Conservation (phyloP, 2,329 filamentous ascomycete species). For the Pseudogymnoascus sp. region DNA sequence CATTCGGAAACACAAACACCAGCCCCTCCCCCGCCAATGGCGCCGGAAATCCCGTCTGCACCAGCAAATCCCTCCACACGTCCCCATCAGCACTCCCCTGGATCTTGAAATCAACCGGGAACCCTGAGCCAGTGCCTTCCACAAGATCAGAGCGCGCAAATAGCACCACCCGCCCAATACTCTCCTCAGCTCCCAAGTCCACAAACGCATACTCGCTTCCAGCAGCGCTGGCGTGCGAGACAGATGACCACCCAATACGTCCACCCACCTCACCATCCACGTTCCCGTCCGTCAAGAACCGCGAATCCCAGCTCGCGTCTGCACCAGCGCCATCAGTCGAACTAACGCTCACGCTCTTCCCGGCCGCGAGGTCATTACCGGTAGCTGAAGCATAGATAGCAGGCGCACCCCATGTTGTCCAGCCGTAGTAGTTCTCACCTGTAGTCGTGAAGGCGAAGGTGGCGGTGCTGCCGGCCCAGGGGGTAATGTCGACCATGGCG, state of each 20-base stretch:
- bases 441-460: conserved; percentile 11
- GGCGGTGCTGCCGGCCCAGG: conserved; percentile 13
- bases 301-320: conserved; percentile 10
- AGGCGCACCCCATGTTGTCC: conserved; percentile 15
- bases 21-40: conserved; percentile 12
- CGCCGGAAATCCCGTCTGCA: conserved; percentile 8
- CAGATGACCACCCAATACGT: conserved; percentile 13
- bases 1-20: conserved; percentile 11
- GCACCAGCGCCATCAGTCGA: conserved; percentile 10
- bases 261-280: neutral
- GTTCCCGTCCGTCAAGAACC: neutral
- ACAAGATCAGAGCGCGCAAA: conserved; percentile 14
- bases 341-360: conserved; percentile 8
- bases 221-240: conserved; percentile 6
- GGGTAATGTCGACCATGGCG: conserved; percentile 14
- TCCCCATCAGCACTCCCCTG: conserved; percentile 10
- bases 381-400: conserved; percentile 9
- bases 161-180: conserved; percentile 12
- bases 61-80: conserved; percentile 10
- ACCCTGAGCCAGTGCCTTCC: conserved; percentile 10
- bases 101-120: conserved; percentile 14
- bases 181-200: conserved; percentile 9
- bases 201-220: conserved; percentile 12
- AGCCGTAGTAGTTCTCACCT: conserved; percentile 11
- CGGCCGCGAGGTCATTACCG: conserved; percentile 11